Evolutionary conservation across 2,329 filamentous ascomycete genomes (phyloP).

Genomic region (Aspergillus pseudotamarii): DNA sequence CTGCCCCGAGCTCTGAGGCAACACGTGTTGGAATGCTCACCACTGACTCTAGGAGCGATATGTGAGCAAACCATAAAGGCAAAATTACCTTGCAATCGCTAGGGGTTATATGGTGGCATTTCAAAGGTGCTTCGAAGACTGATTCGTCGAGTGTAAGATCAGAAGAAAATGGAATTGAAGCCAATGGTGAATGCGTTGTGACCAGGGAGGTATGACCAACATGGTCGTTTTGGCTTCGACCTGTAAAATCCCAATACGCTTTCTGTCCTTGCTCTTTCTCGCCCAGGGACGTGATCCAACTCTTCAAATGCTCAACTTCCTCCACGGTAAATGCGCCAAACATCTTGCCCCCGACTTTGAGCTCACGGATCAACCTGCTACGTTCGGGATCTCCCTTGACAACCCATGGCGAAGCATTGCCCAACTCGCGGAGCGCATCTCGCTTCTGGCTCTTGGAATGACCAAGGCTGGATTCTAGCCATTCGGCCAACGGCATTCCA

Average conservation of each 20-base stretch:
- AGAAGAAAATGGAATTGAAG: too few relatives aligned
- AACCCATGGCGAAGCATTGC: slow-evolving; percentile 40
- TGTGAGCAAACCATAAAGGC: slow-evolving; percentile 43
- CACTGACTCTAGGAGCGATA: slow-evolving; percentile 41
- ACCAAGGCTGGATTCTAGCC: slow-evolving; percentile 33
- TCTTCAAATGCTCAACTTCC: slow-evolving; percentile 35
- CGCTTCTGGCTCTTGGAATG: too few relatives aligned
- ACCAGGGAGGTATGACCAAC: too few relatives aligned
- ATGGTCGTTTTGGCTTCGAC: too few relatives aligned
- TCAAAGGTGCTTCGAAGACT: too few relatives aligned
- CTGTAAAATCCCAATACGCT: too few relatives aligned
- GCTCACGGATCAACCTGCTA: slow-evolving; percentile 47
- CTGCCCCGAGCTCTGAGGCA: slow-evolving; percentile 34
- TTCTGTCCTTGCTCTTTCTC: too few relatives aligned
- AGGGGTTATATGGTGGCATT: too few relatives aligned
- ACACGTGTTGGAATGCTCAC: slow-evolving; percentile 40
- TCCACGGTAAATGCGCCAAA: slow-evolving; percentile 53
- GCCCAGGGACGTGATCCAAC: too few relatives aligned
- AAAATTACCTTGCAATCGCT: slow-evolving; percentile 18
- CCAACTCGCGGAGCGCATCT: too few relatives aligned
- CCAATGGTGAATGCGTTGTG: too few relatives aligned
- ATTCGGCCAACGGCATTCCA: slow-evolving; percentile 40
- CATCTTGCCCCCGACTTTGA: slow-evolving; percentile 53
- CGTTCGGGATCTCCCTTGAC: slow-evolving; percentile 41
- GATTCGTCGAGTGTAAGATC: too few relatives aligned